A percentile compares a stretch with the other conserved stretches of the same genome.
These are phyloP conservation scores for Protea cynaroides DNA, from an alignment of 164 flowering plant genomes.

Conservation along the genomic window DNA sequence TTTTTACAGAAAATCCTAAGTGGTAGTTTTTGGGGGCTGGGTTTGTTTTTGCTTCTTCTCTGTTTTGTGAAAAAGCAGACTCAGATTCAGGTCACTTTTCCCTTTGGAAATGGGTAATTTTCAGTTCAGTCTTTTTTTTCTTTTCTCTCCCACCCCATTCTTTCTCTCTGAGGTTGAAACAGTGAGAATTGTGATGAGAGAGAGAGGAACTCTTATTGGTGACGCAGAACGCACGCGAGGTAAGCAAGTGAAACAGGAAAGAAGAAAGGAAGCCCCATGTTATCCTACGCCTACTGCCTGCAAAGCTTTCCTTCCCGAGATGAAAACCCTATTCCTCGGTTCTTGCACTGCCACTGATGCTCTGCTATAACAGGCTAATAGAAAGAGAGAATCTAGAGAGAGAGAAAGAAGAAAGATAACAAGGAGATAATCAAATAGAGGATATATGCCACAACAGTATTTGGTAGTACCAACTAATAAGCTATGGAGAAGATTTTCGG, in stretches of 20 bases:
- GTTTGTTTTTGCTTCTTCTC: conserved; percentile 11
- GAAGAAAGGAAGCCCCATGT: conserved; percentile 8
- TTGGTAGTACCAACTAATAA: not conserved
- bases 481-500: conserved; percentile 7
- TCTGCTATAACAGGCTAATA: conserved; percentile 49
- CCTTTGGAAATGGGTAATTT: conserved; percentile 31
- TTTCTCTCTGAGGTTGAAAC: not conserved
- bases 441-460: not conserved
- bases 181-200: not conserved
- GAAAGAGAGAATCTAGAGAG: too few relatives aligned
- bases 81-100: conserved; percentile 24
- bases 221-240: conserved; percentile 27
- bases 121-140: conserved; percentile 8
- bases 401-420: conserved; percentile 23
- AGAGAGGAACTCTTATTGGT: not conserved
- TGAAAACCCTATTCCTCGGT: conserved; percentile 50
- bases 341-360: conserved; percentile 55
- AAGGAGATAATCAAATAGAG: conserved; percentile 5
- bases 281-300: not conserved
- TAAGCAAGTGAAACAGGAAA: not conserved
- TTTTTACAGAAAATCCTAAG: conserved; percentile 51
- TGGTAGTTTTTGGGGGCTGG: conserved; percentile 12
- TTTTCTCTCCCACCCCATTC: conserved; percentile 6
- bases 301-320: conserved; percentile 69
- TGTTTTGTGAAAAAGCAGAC: conserved; percentile 19